Conservation (phyloP, 2,329 filamentous ascomycete genomes). For the Plenodomus biglobosus region DNA sequence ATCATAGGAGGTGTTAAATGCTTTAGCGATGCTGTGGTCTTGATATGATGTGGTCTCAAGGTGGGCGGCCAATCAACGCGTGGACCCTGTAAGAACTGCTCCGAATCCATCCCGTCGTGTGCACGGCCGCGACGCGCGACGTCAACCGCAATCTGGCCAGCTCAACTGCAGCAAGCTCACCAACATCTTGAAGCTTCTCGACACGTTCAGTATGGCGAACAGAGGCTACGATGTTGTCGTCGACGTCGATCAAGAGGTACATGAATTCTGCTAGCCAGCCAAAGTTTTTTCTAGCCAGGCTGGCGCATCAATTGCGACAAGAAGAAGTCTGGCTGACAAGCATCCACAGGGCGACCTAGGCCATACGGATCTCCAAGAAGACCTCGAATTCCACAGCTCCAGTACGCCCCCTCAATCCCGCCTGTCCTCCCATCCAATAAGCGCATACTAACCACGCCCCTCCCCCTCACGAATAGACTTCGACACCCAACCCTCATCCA, state of each 20-base stretch:
- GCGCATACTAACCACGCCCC: too few relatives aligned
- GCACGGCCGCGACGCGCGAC: slow-evolving; percentile 30
- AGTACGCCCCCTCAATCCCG: slow-evolving; percentile 49
- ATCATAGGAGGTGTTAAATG: not conserved
- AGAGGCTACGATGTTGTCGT: slow-evolving; percentile 97
- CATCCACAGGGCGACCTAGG: slow-evolving; percentile 81
- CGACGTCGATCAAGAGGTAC: slow-evolving; percentile 92
- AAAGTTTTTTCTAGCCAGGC: not conserved
- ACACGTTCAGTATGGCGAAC: slow-evolving; percentile 63
- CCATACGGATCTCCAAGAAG: slow-evolving; percentile 96
- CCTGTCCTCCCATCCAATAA: not conserved
- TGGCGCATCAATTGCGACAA: not conserved
- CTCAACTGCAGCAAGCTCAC: slow-evolving; percentile 29
- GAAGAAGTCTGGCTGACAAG: slow-evolving; percentile 15
- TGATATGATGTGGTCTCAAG: not conserved
- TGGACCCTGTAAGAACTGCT: slow-evolving; percentile 18
- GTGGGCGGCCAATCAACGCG: not conserved
- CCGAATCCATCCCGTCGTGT: slow-evolving; percentile 22
- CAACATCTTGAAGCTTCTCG: slow-evolving; percentile 9
- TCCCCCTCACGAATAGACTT: slow-evolving; percentile 58
- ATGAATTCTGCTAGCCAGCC: slow-evolving; percentile 7
- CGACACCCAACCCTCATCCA: slow-evolving; percentile 55
- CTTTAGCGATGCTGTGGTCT: not conserved
- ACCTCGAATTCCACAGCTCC: slow-evolving; percentile 97
- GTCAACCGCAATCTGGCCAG: slow-evolving; percentile 41